Evolutionary conservation across 2,329 filamentous ascomycete species (phyloP).

Genomic region (Incumbomyces lentus): DNA sequence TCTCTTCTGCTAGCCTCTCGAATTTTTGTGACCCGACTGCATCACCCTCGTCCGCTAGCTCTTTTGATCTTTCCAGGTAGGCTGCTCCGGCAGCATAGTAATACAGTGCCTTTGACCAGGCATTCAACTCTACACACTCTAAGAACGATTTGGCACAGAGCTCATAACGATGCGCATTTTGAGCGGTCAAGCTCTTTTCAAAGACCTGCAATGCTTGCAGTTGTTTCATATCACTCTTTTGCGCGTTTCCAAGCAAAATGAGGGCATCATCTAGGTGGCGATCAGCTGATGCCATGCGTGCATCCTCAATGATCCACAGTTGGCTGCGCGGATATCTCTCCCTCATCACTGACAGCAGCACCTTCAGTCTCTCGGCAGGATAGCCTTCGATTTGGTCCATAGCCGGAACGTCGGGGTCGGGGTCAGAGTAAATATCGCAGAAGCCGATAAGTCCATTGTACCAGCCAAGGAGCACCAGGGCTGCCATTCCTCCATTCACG

Average conservation of each 20-base stretch:
- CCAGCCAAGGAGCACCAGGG: conserved; percentile 68
- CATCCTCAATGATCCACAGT: conserved; percentile 83
- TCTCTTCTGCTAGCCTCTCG: conserved; percentile 56
- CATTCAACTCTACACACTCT: conserved; percentile 66
- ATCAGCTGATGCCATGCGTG: conserved; percentile 60
- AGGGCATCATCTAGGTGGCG: conserved; percentile 59
- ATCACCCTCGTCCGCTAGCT: conserved; percentile 32
- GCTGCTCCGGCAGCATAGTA: conserved; percentile 75
- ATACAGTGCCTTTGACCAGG: conserved; percentile 84
- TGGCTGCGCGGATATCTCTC: conserved; percentile 67
- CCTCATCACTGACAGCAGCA: conserved; percentile 64
- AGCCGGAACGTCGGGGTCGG: conserved; percentile 32
- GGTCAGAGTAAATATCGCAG: conserved; percentile 70
- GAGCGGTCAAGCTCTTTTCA: conserved; percentile 65
- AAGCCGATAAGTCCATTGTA: conserved; percentile 81
- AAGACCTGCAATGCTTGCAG: conserved; percentile 77
- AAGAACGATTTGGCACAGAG: conserved; percentile 62
- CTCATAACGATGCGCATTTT: conserved; percentile 70
- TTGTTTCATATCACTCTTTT: conserved; percentile 69
- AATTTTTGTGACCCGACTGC: conserved; percentile 41
- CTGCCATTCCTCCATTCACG: conserved; percentile 84
- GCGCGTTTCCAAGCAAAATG: conserved; percentile 47
- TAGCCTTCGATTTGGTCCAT: conserved; percentile 57
- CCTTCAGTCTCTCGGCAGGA: conserved; percentile 56
- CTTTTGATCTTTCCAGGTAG: conserved; percentile 72